Conservation (phyloP, 768 basidiomycete species). For the Auricularia heimuer region DNA sequence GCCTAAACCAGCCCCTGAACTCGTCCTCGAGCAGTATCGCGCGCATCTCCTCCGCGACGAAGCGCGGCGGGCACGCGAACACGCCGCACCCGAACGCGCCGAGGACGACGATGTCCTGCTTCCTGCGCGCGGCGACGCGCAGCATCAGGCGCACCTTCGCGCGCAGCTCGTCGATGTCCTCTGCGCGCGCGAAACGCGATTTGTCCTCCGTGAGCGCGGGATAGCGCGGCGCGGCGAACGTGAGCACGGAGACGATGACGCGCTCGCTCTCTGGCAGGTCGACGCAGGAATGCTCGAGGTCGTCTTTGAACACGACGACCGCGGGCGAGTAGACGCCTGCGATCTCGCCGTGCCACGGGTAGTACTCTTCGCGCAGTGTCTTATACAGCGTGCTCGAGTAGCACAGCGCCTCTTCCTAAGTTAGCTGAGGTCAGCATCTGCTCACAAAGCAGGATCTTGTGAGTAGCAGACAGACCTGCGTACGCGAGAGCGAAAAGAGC, state of each 20-base stretch:
- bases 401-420: conserved; percentile 42
- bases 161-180: conserved; percentile 25
- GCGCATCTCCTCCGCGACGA: conserved; percentile 35
- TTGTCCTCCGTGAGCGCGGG: conserved; percentile 23
- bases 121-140: conserved; percentile 32
- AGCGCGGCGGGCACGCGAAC: conserved; percentile 30
- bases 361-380: conserved; percentile 31
- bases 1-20: conserved; percentile 33
- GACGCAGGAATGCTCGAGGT: conserved; percentile 32
- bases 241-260: conserved; percentile 34
- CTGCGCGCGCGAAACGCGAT: conserved; percentile 13
- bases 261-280: conserved; percentile 25
- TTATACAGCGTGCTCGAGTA: conserved; percentile 37
- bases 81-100: conserved; percentile 42
- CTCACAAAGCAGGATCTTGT: background rate
- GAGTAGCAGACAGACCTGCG: conserved; percentile 19
- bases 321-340: conserved; percentile 36
- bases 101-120: conserved; percentile 27
- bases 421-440: background rate
- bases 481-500: conserved; percentile 18
- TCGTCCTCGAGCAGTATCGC: conserved; percentile 30
- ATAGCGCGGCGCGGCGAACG: conserved; percentile 33
- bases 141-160: conserved; percentile 35
- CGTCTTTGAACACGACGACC: conserved; percentile 38
- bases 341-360: conserved; percentile 36